Conservation (phyloP, 495 filamentous ascomycete genomes). For the Tuber melanosporum region DNA sequence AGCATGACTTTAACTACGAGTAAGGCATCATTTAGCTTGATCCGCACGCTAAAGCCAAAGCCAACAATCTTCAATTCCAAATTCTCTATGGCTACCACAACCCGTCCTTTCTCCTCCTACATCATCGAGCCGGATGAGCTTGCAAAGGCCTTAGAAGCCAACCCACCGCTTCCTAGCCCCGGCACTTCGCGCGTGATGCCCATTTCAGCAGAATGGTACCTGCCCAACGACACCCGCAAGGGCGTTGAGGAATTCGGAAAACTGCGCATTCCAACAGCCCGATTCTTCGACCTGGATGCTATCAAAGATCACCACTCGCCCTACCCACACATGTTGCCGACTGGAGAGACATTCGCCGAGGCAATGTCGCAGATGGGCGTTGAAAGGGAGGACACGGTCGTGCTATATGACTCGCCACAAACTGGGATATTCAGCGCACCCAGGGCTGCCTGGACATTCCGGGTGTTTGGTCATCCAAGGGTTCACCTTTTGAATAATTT, state of each 20-base stretch:
- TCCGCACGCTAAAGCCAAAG: not conserved
- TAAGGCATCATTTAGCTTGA: not conserved
- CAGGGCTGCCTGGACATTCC: constrained; percentile 85
- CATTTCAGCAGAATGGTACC: constrained; percentile 88
- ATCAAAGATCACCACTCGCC: constrained; percentile 79
- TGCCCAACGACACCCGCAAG: constrained; percentile 81
- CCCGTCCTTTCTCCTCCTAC: constrained; percentile 57
- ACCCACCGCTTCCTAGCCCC: constrained; percentile 59
- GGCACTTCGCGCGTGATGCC: constrained; percentile 76
- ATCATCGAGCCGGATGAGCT: constrained; percentile 81
- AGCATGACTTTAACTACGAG: not conserved
- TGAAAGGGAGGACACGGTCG: constrained; percentile 73
- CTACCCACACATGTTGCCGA: constrained; percentile 96
- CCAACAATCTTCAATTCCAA: not conserved
- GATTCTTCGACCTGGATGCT: constrained; percentile 95
- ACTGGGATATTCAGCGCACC: constrained; percentile 90
- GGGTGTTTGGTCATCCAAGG: constrained; percentile 79
- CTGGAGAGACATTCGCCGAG: constrained; percentile 66
- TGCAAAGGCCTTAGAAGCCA: constrained; percentile 66
- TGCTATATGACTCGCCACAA: constrained; percentile 86
- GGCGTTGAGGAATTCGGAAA: constrained; percentile 69
- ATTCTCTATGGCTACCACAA: not conserved
- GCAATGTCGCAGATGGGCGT: constrained; percentile 88
- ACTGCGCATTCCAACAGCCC: constrained; percentile 71
- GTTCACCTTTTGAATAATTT: constrained; percentile 95